Evolutionary conservation across 108 stramenopile genomes (phyloP).

Genomic region (Nannochloropsis gaditana): DNA sequence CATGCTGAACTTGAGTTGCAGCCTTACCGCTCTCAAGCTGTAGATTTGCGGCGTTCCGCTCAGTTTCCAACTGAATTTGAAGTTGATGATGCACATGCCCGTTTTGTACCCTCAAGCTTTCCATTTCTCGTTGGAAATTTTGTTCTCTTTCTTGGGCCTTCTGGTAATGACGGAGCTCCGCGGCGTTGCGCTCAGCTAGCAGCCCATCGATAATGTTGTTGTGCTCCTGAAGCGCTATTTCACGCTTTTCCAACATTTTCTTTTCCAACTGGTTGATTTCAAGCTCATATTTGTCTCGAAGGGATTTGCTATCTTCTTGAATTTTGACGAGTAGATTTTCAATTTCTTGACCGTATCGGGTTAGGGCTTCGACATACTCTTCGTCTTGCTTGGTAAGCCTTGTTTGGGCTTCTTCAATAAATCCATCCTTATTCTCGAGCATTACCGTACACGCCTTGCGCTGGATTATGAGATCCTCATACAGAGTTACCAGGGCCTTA

Average conservation of each 20-base stretch:
- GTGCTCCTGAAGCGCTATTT: not conserved
- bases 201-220: not conserved
- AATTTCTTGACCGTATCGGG: slow-evolving; percentile 6
- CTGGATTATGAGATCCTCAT: not conserved
- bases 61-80: slow-evolving; percentile 8
- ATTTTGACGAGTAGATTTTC: not conserved
- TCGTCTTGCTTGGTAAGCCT: not conserved
- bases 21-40: not conserved
- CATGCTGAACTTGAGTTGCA: not conserved
- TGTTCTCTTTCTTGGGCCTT: not conserved
- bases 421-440: not conserved
- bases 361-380: slow-evolving; percentile 9
- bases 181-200: not conserved
- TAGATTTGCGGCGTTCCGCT: slow-evolving; percentile 14
- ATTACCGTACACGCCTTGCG: not conserved
- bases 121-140: not conserved
- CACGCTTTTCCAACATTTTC: not conserved
- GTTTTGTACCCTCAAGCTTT: not conserved
- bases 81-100: not conserved
- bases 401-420: not conserved
- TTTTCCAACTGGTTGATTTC: not conserved
- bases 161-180: not conserved
- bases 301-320: not conserved
- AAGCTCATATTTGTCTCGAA: not conserved
- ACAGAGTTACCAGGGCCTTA: not conserved